Evolutionary conservation across 1,284 basidiomycete genomes (phyloP), one percentile per base, ranked within the genome.

Genomic region (Quambalaria eucalypti): DNA sequence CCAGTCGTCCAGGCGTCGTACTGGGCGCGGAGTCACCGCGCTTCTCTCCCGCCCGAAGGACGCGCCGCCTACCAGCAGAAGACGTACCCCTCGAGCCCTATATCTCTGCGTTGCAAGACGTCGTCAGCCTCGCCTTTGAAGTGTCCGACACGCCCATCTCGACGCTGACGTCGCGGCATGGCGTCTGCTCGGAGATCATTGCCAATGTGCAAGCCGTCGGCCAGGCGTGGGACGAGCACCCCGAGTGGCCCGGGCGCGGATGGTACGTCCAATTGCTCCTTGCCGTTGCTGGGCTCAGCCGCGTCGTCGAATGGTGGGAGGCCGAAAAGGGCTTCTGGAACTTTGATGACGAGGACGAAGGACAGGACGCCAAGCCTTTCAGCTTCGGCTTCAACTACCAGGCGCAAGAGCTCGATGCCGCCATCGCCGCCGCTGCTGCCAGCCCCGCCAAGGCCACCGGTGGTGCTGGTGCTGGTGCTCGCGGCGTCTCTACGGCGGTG

Each of bases 301-400:
- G 95, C 55, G 93, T 98, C 28, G 85, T 97, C 57, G 95, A 98
- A 73, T 99, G 95, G 95, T 99, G 93, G 93, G 90, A 96, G 48
- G 93, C 93, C n/a, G 95, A 98, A 79, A 93, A 93, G 73, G 90
- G 92, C 61, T 98, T 98, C 77, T 99, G 95, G 95, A 96, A 96
- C 71, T 97, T 97, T 72, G 88, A 92, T 73, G 90, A 93, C 58
- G 88, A 91, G 30, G 77, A 77, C 51, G 87, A 90, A 52, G 78
- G 77, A 39, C 61, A 65, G 48, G 78, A 81, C 57, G 62, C 59
- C 6, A 85, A 71, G 51, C 65, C 68, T 9, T 62, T 69, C 31
- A 55, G 59, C 44, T 70, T 70, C 61, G 61, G 62, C 26, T 56
- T 68, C 7, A 59, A 66, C 30, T 8, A 51, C 4, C 36, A 53